Percentiles rank a stretch among this genome's conserved stretches.
phyloP scores from a whole-genome alignment of 1,284 basidiomycete species.

The Mycosarcoma maydis region DNA sequence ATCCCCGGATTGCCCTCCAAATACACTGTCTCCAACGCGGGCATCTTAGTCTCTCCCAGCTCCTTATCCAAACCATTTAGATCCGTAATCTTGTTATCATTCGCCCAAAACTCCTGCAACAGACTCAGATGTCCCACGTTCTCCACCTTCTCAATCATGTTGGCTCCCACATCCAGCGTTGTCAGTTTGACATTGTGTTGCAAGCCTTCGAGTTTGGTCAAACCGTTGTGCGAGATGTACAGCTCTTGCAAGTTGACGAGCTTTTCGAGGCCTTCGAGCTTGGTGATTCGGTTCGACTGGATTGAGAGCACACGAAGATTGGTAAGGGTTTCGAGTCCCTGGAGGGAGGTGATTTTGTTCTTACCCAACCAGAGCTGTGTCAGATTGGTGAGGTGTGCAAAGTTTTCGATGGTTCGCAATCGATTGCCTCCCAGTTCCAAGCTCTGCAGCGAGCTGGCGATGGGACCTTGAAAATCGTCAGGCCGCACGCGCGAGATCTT shows the following conservation, averaged over 20 bases:
- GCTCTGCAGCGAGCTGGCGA: conserved; percentile 76
- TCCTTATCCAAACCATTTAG: conserved; percentile 77
- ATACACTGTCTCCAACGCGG: conserved; percentile 85
- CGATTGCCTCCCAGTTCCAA: conserved; percentile 93
- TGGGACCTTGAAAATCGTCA: conserved; percentile 73
- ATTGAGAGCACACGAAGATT: conserved; percentile 71
- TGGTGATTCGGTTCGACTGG: conserved; percentile 92
- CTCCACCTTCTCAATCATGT: conserved; percentile 82
- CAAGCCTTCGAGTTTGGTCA: conserved; percentile 84
- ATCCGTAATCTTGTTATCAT: conserved; percentile 82
- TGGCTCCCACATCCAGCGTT: conserved; percentile 87
- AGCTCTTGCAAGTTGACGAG: conserved; percentile 79
- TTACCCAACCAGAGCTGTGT: conserved; percentile 97
- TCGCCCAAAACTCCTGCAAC: conserved; percentile 94
- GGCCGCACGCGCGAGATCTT: conserved; percentile 80
- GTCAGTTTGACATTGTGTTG: conserved; percentile 74
- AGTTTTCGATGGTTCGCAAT: conserved; percentile 86
- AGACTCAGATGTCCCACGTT: conserved; percentile 79
- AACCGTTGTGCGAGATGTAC: conserved; percentile 93
- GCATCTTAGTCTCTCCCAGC: conserved; percentile 73
- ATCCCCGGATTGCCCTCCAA: conserved; percentile 95
- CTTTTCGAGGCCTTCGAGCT: conserved; percentile 77
- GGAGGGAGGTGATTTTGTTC: conserved; percentile 63
- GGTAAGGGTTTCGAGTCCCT: conserved; percentile 31
- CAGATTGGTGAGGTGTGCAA: conserved; percentile 82